These are phyloP conservation scores for Orbilia quercus DNA, from an alignment of 2,329 filamentous ascomycete genomes.

Conservation along the genomic window DNA sequence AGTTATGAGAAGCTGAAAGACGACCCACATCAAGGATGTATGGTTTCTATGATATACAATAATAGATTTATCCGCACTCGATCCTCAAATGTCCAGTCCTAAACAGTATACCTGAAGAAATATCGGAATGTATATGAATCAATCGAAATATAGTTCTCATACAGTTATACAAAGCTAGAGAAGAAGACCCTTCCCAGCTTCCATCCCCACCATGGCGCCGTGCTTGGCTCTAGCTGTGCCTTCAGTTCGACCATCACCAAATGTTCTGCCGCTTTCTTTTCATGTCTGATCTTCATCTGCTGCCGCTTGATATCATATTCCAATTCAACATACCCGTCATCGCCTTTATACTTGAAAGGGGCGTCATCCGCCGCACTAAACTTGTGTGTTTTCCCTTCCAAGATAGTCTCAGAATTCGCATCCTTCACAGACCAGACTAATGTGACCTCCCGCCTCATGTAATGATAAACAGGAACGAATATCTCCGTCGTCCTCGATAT, in stretches of 20 bases:
- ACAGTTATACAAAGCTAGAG: slow-evolving; percentile 46
- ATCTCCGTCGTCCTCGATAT: slow-evolving; percentile 63
- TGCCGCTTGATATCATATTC: slow-evolving; percentile 48
- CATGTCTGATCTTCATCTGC: slow-evolving; percentile 40
- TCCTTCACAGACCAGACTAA: slow-evolving; percentile 43
- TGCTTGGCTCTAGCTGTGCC: slow-evolving; percentile 45
- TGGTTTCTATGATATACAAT: neutral
- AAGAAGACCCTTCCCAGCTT: slow-evolving; percentile 36
- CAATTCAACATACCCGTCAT: slow-evolving; percentile 36
- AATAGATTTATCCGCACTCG: neutral
- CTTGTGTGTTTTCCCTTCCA: slow-evolving; percentile 32
- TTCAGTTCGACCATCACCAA: slow-evolving; percentile 40
- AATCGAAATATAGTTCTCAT: neutral
- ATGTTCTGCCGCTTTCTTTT: slow-evolving; percentile 34
- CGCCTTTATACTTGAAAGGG: slow-evolving; percentile 44
- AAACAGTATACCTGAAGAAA: neutral
- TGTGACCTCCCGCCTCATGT: slow-evolving; percentile 63
- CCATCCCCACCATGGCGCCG: slow-evolving; percentile 50
- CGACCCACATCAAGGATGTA: neutral
- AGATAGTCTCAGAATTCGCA: slow-evolving; percentile 1
- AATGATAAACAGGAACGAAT: slow-evolving; percentile 64
- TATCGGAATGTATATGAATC: neutral
- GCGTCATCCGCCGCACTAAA: slow-evolving; percentile 48
- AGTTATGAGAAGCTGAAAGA: too few relatives aligned
- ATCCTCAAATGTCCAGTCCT: neutral